Base-by-base conservation (phyloP, 2,329 filamentous ascomycete genomes). In the Aaosphaeria arxii region DNA sequence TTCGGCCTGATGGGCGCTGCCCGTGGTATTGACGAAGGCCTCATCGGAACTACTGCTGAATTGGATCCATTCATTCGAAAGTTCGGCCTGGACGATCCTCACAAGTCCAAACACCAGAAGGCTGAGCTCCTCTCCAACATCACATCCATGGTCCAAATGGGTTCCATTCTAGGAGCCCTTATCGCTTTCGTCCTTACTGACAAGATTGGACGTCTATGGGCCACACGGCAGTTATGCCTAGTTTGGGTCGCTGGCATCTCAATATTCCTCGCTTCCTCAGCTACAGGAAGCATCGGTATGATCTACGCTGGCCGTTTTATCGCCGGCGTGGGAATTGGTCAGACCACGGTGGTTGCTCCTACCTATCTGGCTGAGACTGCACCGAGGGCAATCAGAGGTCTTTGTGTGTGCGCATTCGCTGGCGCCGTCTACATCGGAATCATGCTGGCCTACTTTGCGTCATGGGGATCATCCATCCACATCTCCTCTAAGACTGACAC, bases 121-220 rank as follows among this genome's bases (percentile, higher is more conserved):
- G 70, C 69, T 3, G 63, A 72, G 33, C 57, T 67, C 4, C 54
- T 71, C 24, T 74, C 80, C 57, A 91, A 91, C 67, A 86, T 91
- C 47, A 86, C 87, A 1, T 81, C 86, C 42, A 91, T 91, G 88
- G 88, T 91, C 0, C 88, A 91, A 69, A 83, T 91, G 59, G 88
- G 88, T 28, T 87, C 82, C 28, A 86, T 91, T 30, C 83, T 76
- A 4, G 88, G 88, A 40, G 85, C 87, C 30, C 74, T 89, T 31
- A 77, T 86, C 54, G 78, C 78, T 4, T 81, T 78, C 59, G 74
- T 77, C 54, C 67, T 76, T 39, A 77, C 78, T 6, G 69, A 72
- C 44, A 66, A 62, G 41, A 69, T 74, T 40, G 72, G 72, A 32
- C 71, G 72, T 54, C 51, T 74, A 5, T 73, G 71, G 69, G 71